Percentiles rank a stretch among this genome's conserved stretches.
phyloP scores from a whole-genome alignment of 2,329 filamentous ascomycete species.

The Mycosphaerella sp. region DNA sequence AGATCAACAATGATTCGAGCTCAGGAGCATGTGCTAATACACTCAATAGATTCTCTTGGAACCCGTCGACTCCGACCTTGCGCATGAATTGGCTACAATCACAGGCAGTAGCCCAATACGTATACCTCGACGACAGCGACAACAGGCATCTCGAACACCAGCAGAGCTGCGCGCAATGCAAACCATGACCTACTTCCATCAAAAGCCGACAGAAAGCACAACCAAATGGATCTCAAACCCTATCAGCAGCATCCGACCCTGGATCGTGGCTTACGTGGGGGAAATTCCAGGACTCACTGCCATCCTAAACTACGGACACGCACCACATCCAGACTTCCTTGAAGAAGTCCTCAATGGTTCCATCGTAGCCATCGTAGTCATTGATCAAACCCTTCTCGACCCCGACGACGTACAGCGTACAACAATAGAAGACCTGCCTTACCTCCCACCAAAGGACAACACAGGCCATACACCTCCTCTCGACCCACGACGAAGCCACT shows the following conservation, averaged over 20 bases:
- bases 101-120: constrained; percentile 37
- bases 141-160: constrained; percentile 53
- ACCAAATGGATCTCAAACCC: constrained; percentile 50
- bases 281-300: constrained; percentile 52
- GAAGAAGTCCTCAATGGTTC: constrained; percentile 63
- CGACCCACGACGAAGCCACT: constrained; percentile 53
- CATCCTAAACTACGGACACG: constrained; percentile 62
- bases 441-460: constrained; percentile 49
- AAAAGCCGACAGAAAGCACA: constrained; percentile 1
- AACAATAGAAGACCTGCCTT: constrained; percentile 54
- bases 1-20: background rate
- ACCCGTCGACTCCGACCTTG: constrained; percentile 50
- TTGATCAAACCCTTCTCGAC: constrained; percentile 40
- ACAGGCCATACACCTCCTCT: constrained; percentile 46
- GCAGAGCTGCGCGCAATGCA: constrained; percentile 67
- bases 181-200: constrained; percentile 73
- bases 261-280: constrained; percentile 56
- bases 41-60: constrained; percentile 51
- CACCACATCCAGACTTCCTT: constrained; percentile 53
- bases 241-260: constrained; percentile 53
- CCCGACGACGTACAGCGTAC: constrained; percentile 34
- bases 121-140: constrained; percentile 56
- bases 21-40: background rate
- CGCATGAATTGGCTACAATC: constrained; percentile 23
- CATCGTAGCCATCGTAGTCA: constrained; percentile 59